Evolutionary conservation across 805 yeast genomes (phyloP).

Genomic region (Schwanniomyces sp.): DNA sequence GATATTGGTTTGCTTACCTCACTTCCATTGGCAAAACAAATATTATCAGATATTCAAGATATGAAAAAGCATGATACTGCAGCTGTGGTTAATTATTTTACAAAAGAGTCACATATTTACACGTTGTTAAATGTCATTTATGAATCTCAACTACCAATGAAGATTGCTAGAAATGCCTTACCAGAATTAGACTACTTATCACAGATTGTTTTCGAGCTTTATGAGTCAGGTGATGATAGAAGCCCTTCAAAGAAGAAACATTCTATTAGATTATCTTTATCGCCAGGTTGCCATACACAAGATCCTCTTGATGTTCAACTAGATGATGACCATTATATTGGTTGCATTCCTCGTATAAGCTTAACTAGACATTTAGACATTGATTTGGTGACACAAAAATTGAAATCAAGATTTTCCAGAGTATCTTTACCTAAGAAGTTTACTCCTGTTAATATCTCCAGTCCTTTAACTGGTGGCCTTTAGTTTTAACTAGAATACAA

Average conservation of each 20-base stretch:
- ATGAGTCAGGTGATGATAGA: constrained; percentile 70
- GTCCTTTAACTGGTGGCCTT: constrained; percentile 48
- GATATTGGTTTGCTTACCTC: constrained; percentile 96
- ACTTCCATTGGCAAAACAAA: constrained; percentile 87
- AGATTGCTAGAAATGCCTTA: constrained; percentile 88
- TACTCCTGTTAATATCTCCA: constrained; percentile 83
- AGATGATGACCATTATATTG: constrained; percentile 94
- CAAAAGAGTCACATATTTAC: constrained; percentile 96
- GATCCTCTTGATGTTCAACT: constrained; percentile 96
- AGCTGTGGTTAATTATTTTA: constrained; percentile 85
- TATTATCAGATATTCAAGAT: constrained; percentile 72
- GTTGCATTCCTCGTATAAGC: constrained; percentile 89
- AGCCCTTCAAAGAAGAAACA: constrained; percentile 73
- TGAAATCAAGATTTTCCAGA: constrained; percentile 78
- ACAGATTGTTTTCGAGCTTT: constrained; percentile 90
- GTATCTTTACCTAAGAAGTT: constrained; percentile 89
- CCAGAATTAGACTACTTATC: constrained; percentile 96
- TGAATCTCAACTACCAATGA: constrained; percentile 92
- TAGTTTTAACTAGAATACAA: constrained; percentile 2
- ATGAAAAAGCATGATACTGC: constrained; percentile 81
- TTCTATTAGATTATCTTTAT: constrained; percentile 84
- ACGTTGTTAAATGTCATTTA: constrained; percentile 87
- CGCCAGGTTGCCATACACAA: constrained; percentile 98
- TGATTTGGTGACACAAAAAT: constrained; percentile 80
- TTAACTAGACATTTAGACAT: constrained; percentile 91